Percentiles rank a stretch among this genome's conserved stretches.
Conservation (phyloP, 257 asterid species). For the Paulownia fortunei region DNA sequence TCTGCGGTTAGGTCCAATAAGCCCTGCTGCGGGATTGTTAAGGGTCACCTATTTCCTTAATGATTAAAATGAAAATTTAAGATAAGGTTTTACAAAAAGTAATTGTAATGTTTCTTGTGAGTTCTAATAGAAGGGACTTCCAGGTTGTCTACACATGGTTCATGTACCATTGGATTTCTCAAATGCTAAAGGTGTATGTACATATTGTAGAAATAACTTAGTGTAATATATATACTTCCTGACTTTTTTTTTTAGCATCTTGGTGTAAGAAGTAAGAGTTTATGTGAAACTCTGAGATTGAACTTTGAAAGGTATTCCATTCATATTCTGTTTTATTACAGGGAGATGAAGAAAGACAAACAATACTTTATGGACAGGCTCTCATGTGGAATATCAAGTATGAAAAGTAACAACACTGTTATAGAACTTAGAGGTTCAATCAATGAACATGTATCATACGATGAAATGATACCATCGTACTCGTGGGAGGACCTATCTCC, state of each 20-base stretch:
- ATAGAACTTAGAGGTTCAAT: slow-evolving; percentile 51
- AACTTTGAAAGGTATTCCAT: not conserved
- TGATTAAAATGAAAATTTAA: too few relatives aligned
- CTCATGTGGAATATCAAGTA: slow-evolving; percentile 60
- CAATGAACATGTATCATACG: slow-evolving; percentile 49
- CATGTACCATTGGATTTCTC: not conserved
- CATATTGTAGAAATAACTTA: too few relatives aligned
- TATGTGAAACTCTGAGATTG: not conserved
- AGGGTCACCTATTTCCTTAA: too few relatives aligned
- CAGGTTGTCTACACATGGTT: not conserved
- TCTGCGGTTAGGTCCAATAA: too few relatives aligned
- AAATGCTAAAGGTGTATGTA: too few relatives aligned
- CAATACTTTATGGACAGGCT: slow-evolving; percentile 63
- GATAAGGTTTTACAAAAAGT: too few relatives aligned
- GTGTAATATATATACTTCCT: too few relatives aligned
- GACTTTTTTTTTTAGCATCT: too few relatives aligned
- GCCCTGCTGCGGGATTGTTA: too few relatives aligned
- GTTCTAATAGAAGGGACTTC: too few relatives aligned
- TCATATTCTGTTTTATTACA: slow-evolving; percentile 14
- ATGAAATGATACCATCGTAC: slow-evolving; percentile 76
- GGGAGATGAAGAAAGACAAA: slow-evolving; percentile 80
- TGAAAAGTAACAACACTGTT: slow-evolving; percentile 55
- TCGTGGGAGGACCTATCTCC: slow-evolving; percentile 52
- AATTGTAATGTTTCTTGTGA: too few relatives aligned
- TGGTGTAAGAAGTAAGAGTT: too few relatives aligned